Evolutionary conservation across 2,329 filamentous ascomycete species (phyloP).

Genomic region (Arthrobotrys sinensis): DNA sequence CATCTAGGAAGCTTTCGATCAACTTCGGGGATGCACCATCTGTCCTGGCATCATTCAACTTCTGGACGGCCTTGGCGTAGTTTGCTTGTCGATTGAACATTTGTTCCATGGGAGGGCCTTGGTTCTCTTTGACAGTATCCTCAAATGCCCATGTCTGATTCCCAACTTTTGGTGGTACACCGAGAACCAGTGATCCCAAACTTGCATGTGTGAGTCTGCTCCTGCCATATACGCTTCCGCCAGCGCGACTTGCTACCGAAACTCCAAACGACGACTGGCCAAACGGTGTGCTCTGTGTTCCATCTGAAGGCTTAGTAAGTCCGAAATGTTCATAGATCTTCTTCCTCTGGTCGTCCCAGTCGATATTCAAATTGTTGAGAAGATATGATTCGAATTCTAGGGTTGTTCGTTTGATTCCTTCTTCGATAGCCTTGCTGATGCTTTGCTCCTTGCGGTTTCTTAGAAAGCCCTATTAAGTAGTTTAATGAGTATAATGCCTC

Average conservation of each 20-base stretch:
- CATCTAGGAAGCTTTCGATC: conserved; percentile 63
- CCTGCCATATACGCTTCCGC: conserved; percentile 62
- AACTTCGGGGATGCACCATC: conserved; percentile 60
- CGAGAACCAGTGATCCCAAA: conserved; percentile 56
- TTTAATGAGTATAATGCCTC: conserved; percentile 60
- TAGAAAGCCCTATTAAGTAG: conserved; percentile 76
- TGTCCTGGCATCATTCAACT: conserved; percentile 64
- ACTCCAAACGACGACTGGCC: conserved; percentile 63
- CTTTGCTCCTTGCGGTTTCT: conserved; percentile 90
- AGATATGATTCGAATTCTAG: conserved; percentile 94
- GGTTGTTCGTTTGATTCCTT: conserved; percentile 89
- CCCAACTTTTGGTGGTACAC: conserved; percentile 46
- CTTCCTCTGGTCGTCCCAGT: conserved; percentile 94
- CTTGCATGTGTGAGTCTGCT: conserved; percentile 56
- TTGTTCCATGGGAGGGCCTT: conserved; percentile 59
- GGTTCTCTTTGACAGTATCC: conserved; percentile 58
- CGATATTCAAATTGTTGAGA: conserved; percentile 93
- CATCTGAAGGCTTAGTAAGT: conserved; percentile 70
- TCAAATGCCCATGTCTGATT: conserved; percentile 60
- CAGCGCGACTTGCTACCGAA: conserved; percentile 60
- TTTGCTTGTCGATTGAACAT: conserved; percentile 62
- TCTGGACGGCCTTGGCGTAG: conserved; percentile 62
- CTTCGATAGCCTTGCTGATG: conserved; percentile 89
- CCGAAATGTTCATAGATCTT: conserved; percentile 98
- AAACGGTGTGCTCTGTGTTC: conserved; percentile 60